These are phyloP conservation scores for Leishmania tropica DNA, from an alignment of 208 protist species.

Conservation along the genomic window DNA sequence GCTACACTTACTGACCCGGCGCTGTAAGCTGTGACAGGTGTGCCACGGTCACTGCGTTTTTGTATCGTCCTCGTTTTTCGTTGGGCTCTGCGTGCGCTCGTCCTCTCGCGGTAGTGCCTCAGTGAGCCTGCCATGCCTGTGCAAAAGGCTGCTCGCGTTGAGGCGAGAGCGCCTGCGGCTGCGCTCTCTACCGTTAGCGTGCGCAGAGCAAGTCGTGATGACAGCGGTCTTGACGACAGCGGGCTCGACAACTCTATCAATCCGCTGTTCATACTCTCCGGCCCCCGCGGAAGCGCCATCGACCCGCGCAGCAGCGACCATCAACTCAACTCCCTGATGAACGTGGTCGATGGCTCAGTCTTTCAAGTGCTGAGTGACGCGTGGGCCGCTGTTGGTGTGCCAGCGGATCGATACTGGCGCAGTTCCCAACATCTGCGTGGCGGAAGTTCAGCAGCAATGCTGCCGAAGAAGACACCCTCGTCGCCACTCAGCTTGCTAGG, in stretches of 20 bases:
- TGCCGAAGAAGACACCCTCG: not conserved
- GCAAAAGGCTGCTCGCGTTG: constrained; percentile 11
- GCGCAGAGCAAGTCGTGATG: constrained; percentile 5
- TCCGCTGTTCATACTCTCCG: constrained; percentile 66
- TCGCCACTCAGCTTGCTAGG: not conserved
- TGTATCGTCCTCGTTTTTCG: not conserved
- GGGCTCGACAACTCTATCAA: constrained; percentile 43
- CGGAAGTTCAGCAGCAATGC: not conserved
- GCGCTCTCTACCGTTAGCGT: not conserved
- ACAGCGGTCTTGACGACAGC: constrained; percentile 9
- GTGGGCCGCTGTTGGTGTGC: constrained; percentile 55
- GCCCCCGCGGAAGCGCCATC: constrained; percentile 57
- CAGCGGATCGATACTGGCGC: constrained; percentile 74
- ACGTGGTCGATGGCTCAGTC: constrained; percentile 41
- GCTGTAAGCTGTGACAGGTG: not conserved
- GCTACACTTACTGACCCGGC: not conserved
- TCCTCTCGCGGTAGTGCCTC: not conserved
- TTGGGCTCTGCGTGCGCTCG: not conserved
- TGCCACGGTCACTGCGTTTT: not conserved
- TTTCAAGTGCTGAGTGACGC: constrained; percentile 39
- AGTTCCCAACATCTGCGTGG: constrained; percentile 17
- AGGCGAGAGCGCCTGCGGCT: not conserved
- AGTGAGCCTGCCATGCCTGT: constrained; percentile 2
- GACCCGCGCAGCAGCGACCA: constrained; percentile 18
- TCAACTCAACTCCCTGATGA: constrained; percentile 20